Percentiles rank a stretch among this genome's conserved stretches.
Conservation (phyloP, 441 rosid species). For the Monsonia emarginata region DNA sequence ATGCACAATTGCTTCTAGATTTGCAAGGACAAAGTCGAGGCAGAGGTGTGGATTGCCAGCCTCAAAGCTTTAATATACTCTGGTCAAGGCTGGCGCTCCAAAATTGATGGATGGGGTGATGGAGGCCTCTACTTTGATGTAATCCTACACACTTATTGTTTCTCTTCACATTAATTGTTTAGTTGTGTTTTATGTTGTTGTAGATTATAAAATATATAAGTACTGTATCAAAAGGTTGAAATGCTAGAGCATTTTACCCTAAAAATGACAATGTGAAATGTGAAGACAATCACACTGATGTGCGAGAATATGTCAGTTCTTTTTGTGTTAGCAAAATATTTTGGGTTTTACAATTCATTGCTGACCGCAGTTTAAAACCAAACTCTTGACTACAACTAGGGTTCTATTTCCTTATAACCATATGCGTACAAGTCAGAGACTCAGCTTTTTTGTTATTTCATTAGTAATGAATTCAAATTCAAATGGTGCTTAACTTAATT, state of each 20-base stretch:
- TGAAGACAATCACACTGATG: not conserved
- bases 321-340: not conserved
- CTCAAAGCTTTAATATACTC: conserved; percentile 79
- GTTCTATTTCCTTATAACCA: not conserved
- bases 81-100: conserved; percentile 57
- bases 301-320: not conserved
- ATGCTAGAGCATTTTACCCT: not conserved
- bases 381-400: not conserved
- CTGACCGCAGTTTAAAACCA: not conserved
- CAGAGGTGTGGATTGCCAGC: conserved; percentile 95
- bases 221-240: too few relatives aligned
- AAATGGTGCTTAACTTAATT: not conserved
- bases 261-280: not conserved
- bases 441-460: not conserved
- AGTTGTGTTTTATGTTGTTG: too few relatives aligned
- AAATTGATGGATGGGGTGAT: conserved; percentile 84
- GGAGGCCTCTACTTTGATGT: conserved; percentile 70
- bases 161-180: not conserved
- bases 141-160: conserved; percentile 24
- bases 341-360: not conserved
- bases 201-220: too few relatives aligned
- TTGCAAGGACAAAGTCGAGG: conserved; percentile 94
- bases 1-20: conserved; percentile 33
- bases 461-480: not conserved
- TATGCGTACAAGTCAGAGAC: not conserved